Evolutionary conservation across 2,329 filamentous ascomycete species (phyloP).

Genomic region (Claviceps cyperi): DNA sequence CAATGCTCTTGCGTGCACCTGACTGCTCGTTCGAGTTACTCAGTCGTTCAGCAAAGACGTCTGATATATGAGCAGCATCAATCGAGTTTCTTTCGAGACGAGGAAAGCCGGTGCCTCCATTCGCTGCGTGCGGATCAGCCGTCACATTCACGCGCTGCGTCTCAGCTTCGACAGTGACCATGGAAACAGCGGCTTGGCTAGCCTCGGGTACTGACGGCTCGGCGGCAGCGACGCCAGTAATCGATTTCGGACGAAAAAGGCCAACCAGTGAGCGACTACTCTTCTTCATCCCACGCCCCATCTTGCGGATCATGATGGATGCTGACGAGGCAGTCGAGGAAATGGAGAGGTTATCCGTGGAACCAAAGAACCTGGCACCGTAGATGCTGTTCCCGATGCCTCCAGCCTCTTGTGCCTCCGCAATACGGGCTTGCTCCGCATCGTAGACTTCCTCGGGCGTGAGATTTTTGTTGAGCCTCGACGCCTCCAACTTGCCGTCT

Average conservation of each 20-base stretch:
- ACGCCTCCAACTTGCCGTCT: slow-evolving; percentile 20
- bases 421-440: slow-evolving; percentile 82
- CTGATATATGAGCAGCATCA: slow-evolving; percentile 42
- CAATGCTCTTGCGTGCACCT: slow-evolving; percentile 66
- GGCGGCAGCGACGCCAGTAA: slow-evolving; percentile 61
- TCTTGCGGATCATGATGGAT: slow-evolving; percentile 92
- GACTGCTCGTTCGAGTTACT: slow-evolving; percentile 46
- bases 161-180: slow-evolving; percentile 92
- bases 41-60: slow-evolving; percentile 32
- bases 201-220: slow-evolving; percentile 52
- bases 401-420: slow-evolving; percentile 78
- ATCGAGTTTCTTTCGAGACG: slow-evolving; percentile 72
- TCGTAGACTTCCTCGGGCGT: slow-evolving; percentile 53
- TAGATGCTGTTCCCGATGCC: slow-evolving; percentile 93
- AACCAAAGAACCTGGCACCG: slow-evolving; percentile 74
- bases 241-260: slow-evolving; percentile 85
- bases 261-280: slow-evolving; percentile 81
- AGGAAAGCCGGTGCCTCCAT: slow-evolving; percentile 65
- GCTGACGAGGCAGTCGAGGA: slow-evolving; percentile 82
- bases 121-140: slow-evolving; percentile 49
- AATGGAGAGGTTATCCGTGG: slow-evolving; percentile 87
- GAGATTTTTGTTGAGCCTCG: slow-evolving; percentile 53
- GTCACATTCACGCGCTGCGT: slow-evolving; percentile 70
- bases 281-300: slow-evolving; percentile 98
- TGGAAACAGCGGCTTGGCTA: slow-evolving; percentile 75